A percentile compares a stretch with the other conserved stretches of the same genome.
phyloP scores from a whole-genome alignment of 352 stramenopile species.

The Globisporangium paddicum region DNA sequence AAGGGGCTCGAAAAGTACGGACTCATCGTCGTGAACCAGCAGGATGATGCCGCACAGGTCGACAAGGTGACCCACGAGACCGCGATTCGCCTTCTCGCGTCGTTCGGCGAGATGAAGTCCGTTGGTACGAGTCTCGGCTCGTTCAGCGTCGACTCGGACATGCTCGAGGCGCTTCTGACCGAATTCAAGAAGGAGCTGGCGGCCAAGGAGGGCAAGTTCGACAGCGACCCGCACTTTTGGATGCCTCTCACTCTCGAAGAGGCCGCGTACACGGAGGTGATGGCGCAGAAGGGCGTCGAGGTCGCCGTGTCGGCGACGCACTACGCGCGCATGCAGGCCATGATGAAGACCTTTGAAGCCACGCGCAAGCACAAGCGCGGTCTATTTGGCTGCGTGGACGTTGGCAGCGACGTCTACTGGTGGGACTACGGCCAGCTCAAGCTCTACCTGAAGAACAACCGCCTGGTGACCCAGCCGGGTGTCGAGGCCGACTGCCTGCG shows the following conservation, averaged over 20 bases:
- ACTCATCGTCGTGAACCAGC: constrained; percentile 94
- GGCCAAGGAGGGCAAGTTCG: constrained; percentile 92
- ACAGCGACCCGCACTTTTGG: constrained; percentile 98
- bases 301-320: constrained; percentile 67
- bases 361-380: constrained; percentile 62
- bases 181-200: constrained; percentile 92
- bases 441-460: constrained; percentile 97
- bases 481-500: constrained; percentile 80
- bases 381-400: constrained; percentile 96
- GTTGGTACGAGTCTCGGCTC: constrained; percentile 95
- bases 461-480: constrained; percentile 87
- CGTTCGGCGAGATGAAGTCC: constrained; percentile 92
- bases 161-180: constrained; percentile 88
- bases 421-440: constrained; percentile 99
- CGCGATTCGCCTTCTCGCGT: constrained; percentile 89
- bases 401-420: constrained; percentile 96
- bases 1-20: constrained; percentile 98
- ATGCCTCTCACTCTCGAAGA: constrained; percentile 96
- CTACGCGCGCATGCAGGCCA: constrained; percentile 90
- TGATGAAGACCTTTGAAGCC: constrained; percentile 85
- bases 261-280: constrained; percentile 91
- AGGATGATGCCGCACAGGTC: constrained; percentile 91
- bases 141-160: constrained; percentile 93
- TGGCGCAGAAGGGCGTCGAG: constrained; percentile 92
- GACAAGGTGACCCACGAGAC: constrained; percentile 98